A percentile compares a stretch with the other conserved stretches of the same genome.
phyloP scores from a whole-genome alignment of 169 alveolate genomes.

The Neospora caninum region DNA sequence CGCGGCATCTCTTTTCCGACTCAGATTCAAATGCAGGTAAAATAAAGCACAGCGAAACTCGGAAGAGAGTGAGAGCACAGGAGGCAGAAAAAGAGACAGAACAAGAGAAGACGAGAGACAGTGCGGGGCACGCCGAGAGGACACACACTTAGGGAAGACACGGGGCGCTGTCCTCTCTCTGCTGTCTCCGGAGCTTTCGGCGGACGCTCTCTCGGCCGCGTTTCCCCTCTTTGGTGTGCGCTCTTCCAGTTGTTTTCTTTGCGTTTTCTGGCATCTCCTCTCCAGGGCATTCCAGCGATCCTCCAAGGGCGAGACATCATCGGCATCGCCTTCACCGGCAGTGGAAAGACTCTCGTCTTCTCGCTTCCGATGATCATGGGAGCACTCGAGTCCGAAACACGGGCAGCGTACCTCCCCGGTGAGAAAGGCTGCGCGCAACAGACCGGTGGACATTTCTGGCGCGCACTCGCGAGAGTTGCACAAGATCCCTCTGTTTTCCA shows the following conservation, averaged over 20 bases:
- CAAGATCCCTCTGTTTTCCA: no score
- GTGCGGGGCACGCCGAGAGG: no score
- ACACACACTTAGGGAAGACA: no score
- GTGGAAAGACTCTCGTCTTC: conserved; percentile 94
- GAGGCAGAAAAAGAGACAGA: no score
- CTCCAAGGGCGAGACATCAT: conserved; percentile 90
- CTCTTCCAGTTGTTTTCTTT: not conserved
- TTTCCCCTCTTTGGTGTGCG: not conserved
- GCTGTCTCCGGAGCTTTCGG: no score
- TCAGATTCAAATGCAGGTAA: conserved; percentile 89
- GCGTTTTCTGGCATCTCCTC: not conserved
- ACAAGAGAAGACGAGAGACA: no score
- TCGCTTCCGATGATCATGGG: conserved; percentile 91
- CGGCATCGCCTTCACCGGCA: conserved; percentile 93
- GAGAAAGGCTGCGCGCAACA: not conserved
- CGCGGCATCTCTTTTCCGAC: conserved; percentile 91
- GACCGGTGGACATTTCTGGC: no score
- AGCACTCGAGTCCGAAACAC: conserved; percentile 86
- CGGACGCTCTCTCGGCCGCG: no score
- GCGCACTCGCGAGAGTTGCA: no score
- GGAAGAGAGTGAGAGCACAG: no score
- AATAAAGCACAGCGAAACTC: not conserved
- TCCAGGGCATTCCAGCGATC: conserved; percentile 88
- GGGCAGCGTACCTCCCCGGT: conserved; percentile 72
- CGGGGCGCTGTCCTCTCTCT: no score